A percentile compares a stretch with the other conserved stretches of the same genome.
phyloP scores from a whole-genome alignment of 2,329 filamentous ascomycete species.

The Fusarium tanahbumbuense region DNA sequence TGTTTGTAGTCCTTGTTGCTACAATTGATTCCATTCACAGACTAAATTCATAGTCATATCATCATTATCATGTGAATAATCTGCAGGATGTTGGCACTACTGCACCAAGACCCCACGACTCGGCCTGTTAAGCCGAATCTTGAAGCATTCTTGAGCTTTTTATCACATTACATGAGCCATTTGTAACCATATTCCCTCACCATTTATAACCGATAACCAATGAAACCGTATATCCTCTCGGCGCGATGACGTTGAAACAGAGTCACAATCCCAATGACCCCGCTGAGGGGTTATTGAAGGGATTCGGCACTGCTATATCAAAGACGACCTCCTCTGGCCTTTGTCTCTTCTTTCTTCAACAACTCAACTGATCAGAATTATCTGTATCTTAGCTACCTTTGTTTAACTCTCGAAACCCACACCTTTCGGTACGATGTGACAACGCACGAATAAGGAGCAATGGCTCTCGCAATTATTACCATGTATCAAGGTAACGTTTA shows the following conservation, averaged over 20 bases:
- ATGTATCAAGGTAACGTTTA: conserved; percentile 60
- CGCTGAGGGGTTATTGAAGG: conserved; percentile 37
- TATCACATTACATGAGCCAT: conserved; percentile 4
- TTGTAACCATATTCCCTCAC: conserved; percentile 27
- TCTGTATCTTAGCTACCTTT: neutral
- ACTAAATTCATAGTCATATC: conserved; percentile 1
- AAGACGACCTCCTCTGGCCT: neutral
- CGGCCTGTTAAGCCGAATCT: neutral
- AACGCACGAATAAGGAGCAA: conserved; percentile 38
- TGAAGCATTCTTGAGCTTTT: conserved; percentile 8
- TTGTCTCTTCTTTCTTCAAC: neutral
- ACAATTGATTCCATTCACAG: rapidly evolving
- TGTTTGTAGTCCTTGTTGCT: neutral
- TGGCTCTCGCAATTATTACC: conserved; percentile 44
- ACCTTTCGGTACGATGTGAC: conserved; percentile 46
- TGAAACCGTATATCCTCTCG: conserved; percentile 31
- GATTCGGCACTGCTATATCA: conserved; percentile 28
- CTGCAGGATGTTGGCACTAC: conserved; percentile 19
- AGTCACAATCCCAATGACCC: conserved; percentile 28
- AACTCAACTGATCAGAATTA: conserved; percentile 2
- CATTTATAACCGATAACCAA: conserved; percentile 31
- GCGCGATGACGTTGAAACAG: conserved; percentile 32
- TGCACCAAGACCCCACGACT: conserved; percentile 20
- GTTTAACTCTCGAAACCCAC: neutral
- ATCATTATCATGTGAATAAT: neutral